Base-by-base conservation (phyloP, 1,284 basidiomycete genomes). In the Trametes polyzona region DNA sequence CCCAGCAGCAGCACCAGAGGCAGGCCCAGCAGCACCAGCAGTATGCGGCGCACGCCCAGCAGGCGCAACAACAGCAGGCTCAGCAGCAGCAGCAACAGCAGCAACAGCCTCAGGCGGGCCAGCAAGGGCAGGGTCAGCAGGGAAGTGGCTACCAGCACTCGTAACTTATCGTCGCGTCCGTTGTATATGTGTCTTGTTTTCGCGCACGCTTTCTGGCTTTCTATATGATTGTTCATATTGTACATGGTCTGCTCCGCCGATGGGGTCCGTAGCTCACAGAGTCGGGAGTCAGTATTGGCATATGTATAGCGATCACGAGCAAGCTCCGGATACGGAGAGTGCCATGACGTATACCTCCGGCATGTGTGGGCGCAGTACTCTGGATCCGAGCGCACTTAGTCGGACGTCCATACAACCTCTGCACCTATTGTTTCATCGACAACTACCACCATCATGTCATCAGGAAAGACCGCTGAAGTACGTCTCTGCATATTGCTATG, bases 391-490 rank as follows among this genome's bases (percentile, higher is more conserved):
- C n/a, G n/a, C n/a, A n/a, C n/a, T n/a, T n/a, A n/a, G n/a, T n/a
- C n/a, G n/a, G n/a, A n/a, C n/a, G 24, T 23, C 3, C 23, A 19
- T 21, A 35, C 21, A 29, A 12, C 10, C 17, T 26, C 16, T 9
- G 6, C 21, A 26, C 7, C 17, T 26, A 27, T 12, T 23, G 3
- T 19, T 16, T n/a, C n/a, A n/a, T n/a, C n/a, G n/a, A n/a, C n/a
- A n/a, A n/a, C n/a, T 11, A 14, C 39, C 17, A 37, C 48, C 40
- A 66, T 35, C 49, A 68, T 67, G 66, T 67, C 67, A 14, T 68
- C 65, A 19, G 68, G 65, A 55, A 64, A 66, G 41, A 70, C 67
- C 43, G 69, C 68, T 47, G 58, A 70, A 47, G 69, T 68, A 42
- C 23, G 54, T 24, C n/a, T 16, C n/a, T n/a, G n/a, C n/a, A n/a